phyloP scores from a whole-genome alignment of 306 rosid genomes.

The Fragaria vesca region DNA sequence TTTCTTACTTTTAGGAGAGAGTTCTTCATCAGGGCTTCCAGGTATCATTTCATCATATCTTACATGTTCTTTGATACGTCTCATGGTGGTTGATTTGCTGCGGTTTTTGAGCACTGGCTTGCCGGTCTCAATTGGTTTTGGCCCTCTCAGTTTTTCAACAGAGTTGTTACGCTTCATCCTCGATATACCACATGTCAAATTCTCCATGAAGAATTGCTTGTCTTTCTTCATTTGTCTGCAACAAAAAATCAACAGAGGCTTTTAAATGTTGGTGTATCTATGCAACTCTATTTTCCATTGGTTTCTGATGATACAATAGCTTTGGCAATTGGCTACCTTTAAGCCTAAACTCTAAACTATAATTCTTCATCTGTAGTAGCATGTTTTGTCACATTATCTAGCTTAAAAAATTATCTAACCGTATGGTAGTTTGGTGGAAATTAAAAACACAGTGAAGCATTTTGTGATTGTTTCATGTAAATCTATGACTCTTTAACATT shows the following conservation, averaged over 20 bases:
- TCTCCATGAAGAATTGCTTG: constrained; percentile 41
- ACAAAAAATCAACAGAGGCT: not conserved
- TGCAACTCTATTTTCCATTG: not conserved
- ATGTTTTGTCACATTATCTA: not conserved
- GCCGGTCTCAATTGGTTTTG: constrained; percentile 20
- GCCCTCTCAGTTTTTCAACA: constrained; percentile 43
- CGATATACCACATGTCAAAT: constrained; percentile 46
- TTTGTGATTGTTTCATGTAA: not conserved
- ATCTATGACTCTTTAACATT: not conserved
- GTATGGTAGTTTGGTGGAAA: not conserved
- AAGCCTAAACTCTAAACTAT: not conserved
- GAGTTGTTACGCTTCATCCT: constrained; percentile 44
- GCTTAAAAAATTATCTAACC: not conserved
- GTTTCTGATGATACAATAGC: not conserved
- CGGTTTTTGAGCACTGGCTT: constrained; percentile 6
- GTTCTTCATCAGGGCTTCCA: constrained; percentile 49
- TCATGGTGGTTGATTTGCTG: constrained; percentile 2
- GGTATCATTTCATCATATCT: constrained; percentile 62
- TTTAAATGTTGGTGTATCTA: not conserved
- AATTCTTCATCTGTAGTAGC: not conserved
- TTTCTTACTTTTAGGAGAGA: constrained; percentile 39
- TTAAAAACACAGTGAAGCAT: not conserved
- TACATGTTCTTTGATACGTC: constrained; percentile 22
- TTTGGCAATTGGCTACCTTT: not conserved
- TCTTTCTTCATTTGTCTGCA: constrained; percentile 63